A percentile compares a stretch with the other conserved stretches of the same genome.
Evolutionary conservation across 106 monocot species (phyloP).

Genomic region (Dendrobium catenatum): DNA sequence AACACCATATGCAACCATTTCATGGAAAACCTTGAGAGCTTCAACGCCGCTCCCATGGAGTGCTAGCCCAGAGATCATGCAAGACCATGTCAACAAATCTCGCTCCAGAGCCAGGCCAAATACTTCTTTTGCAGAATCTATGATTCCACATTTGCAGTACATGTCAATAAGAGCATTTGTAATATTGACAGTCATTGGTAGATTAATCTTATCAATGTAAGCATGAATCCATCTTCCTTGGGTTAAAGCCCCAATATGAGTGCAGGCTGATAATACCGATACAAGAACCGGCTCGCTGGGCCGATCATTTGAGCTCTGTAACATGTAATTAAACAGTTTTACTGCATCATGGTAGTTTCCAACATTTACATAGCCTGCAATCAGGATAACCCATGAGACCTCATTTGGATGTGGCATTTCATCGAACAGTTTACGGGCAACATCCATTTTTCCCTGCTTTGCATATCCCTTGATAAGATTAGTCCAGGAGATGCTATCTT

Average conservation of each 20-base stretch:
- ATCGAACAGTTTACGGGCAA: constrained; percentile 6
- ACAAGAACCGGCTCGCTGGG: constrained; percentile 37
- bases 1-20: constrained; percentile 22
- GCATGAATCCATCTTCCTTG: constrained; percentile 49
- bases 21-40: constrained; percentile 21
- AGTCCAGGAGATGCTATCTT: constrained; percentile 20
- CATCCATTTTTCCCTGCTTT: neutral
- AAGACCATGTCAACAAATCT: constrained; percentile 40
- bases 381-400: constrained; percentile 18
- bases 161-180: constrained; percentile 40
- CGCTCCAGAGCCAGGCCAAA: constrained; percentile 10
- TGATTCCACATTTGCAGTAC: constrained; percentile 44
- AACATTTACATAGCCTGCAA: constrained; percentile 21
- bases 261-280: constrained; percentile 32
- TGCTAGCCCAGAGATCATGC: constrained; percentile 44
- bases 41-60: constrained; percentile 32
- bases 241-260: constrained; percentile 34
- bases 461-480: constrained; percentile 14
- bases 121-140: constrained; percentile 30
- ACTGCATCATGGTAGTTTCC: constrained; percentile 30
- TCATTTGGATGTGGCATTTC: constrained; percentile 10
- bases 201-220: constrained; percentile 15
- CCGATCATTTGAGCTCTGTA: constrained; percentile 2
- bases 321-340: constrained; percentile 25
- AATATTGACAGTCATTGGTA: constrained; percentile 20